Evolutionary conservation across 208 protist genomes (phyloP).

Genomic region (Trypanosomatidae sp.): DNA sequence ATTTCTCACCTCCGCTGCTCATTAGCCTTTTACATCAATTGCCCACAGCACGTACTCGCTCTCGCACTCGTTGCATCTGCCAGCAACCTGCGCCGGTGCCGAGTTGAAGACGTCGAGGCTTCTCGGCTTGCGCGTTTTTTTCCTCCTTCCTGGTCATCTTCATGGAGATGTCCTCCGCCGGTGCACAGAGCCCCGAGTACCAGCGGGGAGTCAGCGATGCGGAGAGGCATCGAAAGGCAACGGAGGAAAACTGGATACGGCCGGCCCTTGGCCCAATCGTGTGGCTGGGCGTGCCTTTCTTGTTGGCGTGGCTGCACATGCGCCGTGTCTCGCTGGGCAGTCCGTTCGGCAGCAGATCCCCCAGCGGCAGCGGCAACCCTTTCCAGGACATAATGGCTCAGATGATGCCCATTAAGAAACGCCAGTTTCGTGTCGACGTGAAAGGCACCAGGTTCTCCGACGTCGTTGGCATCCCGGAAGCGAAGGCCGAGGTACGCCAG

Average conservation of each 20-base stretch:
- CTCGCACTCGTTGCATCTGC: neutral
- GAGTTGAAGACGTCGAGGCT: neutral
- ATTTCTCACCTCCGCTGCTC: neutral
- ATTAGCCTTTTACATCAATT: neutral
- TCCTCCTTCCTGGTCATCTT: neutral
- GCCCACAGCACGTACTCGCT: neutral
- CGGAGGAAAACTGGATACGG: slow-evolving; percentile 84
- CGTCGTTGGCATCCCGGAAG: slow-evolving; percentile 97
- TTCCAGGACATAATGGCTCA: slow-evolving; percentile 84
- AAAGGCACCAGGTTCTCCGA: slow-evolving; percentile 90
- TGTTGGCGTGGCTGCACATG: slow-evolving; percentile 55
- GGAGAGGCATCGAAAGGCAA: slow-evolving; percentile 57
- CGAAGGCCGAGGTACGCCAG: slow-evolving; percentile 96
- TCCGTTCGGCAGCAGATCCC: slow-evolving; percentile 5
- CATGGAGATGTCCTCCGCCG: slow-evolving; percentile 9
- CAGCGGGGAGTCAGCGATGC: slow-evolving; percentile 71
- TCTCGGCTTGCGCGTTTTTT: neutral
- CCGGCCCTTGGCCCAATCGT: slow-evolving; percentile 69
- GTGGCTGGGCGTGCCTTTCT: slow-evolving; percentile 74
- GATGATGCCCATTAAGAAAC: slow-evolving; percentile 89
- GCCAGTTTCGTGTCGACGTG: slow-evolving; percentile 85
- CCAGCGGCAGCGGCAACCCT: slow-evolving; percentile 38
- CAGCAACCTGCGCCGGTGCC: neutral
- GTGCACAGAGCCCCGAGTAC: slow-evolving; percentile 38
- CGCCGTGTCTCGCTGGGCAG: slow-evolving; percentile 39